phyloP scores from a whole-genome alignment of 2,329 filamentous ascomycete species.

The Colletotrichum sidae region DNA sequence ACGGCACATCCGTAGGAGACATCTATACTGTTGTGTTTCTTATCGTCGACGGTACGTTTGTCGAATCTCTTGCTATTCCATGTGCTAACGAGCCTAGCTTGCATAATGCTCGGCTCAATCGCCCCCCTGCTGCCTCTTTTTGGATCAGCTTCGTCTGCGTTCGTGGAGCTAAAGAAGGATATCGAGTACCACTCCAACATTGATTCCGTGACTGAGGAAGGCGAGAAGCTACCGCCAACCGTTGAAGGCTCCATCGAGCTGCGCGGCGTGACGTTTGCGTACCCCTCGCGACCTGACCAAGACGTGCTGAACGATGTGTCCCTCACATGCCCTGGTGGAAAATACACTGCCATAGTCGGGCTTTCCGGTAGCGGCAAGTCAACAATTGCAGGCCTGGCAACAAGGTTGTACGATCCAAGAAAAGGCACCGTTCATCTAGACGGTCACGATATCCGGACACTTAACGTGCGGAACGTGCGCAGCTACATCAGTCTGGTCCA shows the following conservation, averaged over 20 bases:
- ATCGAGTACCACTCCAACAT: constrained; percentile 64
- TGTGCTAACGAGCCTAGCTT: constrained; percentile 54
- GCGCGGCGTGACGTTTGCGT: constrained; percentile 56
- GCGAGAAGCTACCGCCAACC: constrained; percentile 57
- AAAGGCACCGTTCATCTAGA: constrained; percentile 60
- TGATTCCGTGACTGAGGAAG: constrained; percentile 51
- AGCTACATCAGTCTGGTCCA: constrained; percentile 58
- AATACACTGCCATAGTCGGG: constrained; percentile 68
- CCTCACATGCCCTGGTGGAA: constrained; percentile 60
- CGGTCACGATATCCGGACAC: constrained; percentile 57
- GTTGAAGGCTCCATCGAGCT: constrained; percentile 61
- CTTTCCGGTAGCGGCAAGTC: constrained; percentile 70
- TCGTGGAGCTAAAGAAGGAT: constrained; percentile 67
- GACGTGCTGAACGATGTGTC: constrained; percentile 56
- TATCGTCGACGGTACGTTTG: constrained; percentile 65
- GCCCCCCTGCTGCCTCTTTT: constrained; percentile 73
- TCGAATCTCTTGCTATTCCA: constrained; percentile 36
- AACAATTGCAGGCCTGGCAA: constrained; percentile 65
- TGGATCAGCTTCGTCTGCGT: constrained; percentile 67
- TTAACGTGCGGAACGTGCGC: constrained; percentile 59
- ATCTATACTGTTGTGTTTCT: constrained; percentile 74
- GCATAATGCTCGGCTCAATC: constrained; percentile 71
- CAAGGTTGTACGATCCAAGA: constrained; percentile 68
- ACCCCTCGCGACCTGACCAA: constrained; percentile 55
- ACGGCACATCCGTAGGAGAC: constrained; percentile 54